Evolutionary conservation across 2,329 filamentous ascomycete species (phyloP).

Genomic region (Apiospora pterosperma): DNA sequence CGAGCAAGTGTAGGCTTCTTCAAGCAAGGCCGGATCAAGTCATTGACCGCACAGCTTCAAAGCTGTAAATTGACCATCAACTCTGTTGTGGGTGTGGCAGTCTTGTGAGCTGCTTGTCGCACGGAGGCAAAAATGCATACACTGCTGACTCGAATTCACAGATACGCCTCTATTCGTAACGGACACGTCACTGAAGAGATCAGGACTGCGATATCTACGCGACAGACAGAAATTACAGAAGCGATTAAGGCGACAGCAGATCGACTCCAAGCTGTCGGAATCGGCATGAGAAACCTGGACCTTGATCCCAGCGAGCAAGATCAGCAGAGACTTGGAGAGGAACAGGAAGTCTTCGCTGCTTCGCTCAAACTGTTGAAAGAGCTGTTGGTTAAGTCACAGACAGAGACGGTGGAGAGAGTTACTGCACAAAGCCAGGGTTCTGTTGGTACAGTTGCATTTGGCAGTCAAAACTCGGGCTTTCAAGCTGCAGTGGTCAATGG

Average conservation of each 20-base stretch:
- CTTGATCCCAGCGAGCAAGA: background rate
- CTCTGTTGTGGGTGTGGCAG: background rate
- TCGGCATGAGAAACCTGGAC: background rate
- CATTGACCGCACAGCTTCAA: background rate
- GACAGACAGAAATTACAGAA: background rate
- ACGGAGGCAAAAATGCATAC: background rate
- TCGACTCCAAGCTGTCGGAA: background rate
- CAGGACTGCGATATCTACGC: background rate
- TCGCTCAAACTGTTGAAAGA: background rate
- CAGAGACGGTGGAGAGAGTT: background rate
- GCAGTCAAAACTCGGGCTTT: background rate
- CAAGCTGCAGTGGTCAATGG: background rate
- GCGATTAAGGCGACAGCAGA: background rate
- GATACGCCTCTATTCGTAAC: background rate
- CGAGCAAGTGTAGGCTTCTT: background rate
- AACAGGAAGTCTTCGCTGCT: background rate
- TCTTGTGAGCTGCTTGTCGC: background rate
- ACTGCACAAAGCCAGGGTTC: background rate
- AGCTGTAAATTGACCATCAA: background rate
- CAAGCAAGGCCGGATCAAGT: background rate
- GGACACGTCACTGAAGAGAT: background rate
- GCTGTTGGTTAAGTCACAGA: background rate
- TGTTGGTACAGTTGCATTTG: background rate
- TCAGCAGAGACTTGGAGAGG: background rate
- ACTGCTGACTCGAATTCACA: background rate